Evolutionary conservation across 2,329 filamentous ascomycete genomes (phyloP), one percentile per base, ranked within the genome.

Genomic region (Teratosphaeria viscida): DNA sequence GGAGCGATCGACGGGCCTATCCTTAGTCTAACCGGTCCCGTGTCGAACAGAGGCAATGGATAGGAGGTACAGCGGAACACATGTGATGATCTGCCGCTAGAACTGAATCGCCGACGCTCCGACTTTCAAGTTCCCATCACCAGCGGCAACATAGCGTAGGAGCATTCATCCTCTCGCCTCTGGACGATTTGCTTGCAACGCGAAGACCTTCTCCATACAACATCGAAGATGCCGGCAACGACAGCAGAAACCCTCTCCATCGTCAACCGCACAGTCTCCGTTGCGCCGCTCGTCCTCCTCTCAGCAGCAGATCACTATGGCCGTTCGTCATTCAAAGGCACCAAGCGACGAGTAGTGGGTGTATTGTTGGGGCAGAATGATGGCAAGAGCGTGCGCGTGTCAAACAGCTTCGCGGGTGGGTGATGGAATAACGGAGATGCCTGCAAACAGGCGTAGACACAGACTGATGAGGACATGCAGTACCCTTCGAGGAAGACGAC

Each of bases 281-380:
- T 99, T 77, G 94, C 94, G 71, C 94, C 94, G 69, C 86, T 99
- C 74, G 94, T 99, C 71, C 90, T 99, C 68, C 90, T 99, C 72
- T 97, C 92, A 66, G 92, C 88, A 68, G 94, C 95, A 82, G 94
- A 99, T 80, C 94, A 99, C 79, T 99, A 95, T 80, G 95, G 95
- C 74, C 89, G 94, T 65, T 89, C 90, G 67, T 89, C 88, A 69
- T 49, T 49, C 19, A 96, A 94, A 76, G 92, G 90, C 73, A 90
- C 89, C 68, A 87, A 88, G 74, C 85, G 85, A 80, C 85, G 94
- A 72, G 94, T 97, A 43, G 92, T 99, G 39, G 94, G 94, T 71
- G 94, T 97, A 55, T 79, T 99, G 60, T 80, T 99, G 62, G 94
- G 94, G 54, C 91, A 96, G 78, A 97, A 97, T 69, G 90, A 96